Conservation (phyloP, 805 yeast genomes). For the Candida fluviatilis region DNA sequence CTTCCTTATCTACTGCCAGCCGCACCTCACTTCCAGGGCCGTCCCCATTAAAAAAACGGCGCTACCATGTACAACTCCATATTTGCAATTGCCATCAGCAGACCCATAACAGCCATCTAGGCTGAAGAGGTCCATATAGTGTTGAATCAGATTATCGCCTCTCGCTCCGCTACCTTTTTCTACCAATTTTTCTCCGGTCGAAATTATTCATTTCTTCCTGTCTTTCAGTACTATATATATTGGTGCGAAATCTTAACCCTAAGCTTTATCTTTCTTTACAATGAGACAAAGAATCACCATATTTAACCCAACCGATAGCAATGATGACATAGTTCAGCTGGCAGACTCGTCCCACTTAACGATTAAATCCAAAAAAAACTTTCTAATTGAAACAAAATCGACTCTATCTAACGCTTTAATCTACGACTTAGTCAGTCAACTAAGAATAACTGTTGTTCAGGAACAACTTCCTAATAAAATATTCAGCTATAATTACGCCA, state of each 20-base stretch:
- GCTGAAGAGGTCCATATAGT: no score
- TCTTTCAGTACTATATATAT: no score
- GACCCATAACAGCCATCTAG: no score
- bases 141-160: no score
- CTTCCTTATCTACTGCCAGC: no score
- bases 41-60: no score
- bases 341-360: constrained; percentile 11
- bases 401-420: constrained; percentile 7
- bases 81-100: no score
- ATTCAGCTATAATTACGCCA: constrained; percentile 22
- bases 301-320: constrained; percentile 20
- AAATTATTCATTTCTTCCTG: no score
- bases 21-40: no score
- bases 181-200: no score
- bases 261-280: not conserved
- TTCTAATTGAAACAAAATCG: constrained; percentile 16
- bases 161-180: no score
- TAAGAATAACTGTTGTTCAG: constrained; percentile 19
- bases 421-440: constrained; percentile 14
- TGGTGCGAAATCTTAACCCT: not conserved
- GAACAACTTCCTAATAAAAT: constrained; percentile 11
- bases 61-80: no score
- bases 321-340: constrained; percentile 20
- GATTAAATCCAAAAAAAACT: constrained; percentile 8
- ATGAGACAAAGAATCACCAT: constrained; percentile 30